Evolutionary conservation across 257 asterid species (phyloP), one percentile per base, ranked within the genome.

Genomic region (Solanum pinnatisectum): DNA sequence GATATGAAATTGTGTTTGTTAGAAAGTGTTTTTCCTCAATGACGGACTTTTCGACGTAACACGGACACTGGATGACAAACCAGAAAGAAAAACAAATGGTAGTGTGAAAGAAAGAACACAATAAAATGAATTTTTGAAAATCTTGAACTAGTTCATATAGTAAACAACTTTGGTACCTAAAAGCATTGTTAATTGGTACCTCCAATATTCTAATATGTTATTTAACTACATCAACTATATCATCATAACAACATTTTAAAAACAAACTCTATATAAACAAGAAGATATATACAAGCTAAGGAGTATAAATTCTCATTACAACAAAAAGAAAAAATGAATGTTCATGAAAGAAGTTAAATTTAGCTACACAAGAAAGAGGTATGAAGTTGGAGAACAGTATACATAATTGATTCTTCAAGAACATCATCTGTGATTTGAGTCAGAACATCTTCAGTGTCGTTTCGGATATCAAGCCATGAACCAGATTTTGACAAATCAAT

Each of bases 381-480:
- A 37, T 88, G 88, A 78, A 89, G 87, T 89, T 92, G 94, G 27
- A 91, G 84, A 77, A 94, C 87, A 37, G 90, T 79, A 78, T 92
- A 94, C 87, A 91, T 56, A 65, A 96, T 85, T 39, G 91, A 93
- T 65, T 93, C 98, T 89, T 93, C 94, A 60, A 95, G 82, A 83
- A 95, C 84, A 49, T 90, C 94, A 74, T 95, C 98, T 25, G 98
- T 91, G 87, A 95, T 87, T 60, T 92, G 93, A 56, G 13, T 67
- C 87, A 87, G 91, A 30, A 95, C 76, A 37, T 86, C 90, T 86
- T 93, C 98, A 4, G 90, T 25, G 60, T 93, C 94, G 10, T 42
- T 77, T 52, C 90, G 88, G 84, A 92, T 88, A 85, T 95, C 95
- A 22, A 93, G 89, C 98, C 99, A 95, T 7, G 94, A 90, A 39